These are phyloP conservation scores for Parasitella parasitica DNA, from an alignment of 371 early-diverging fungal genomes.

Conservation along the genomic window DNA sequence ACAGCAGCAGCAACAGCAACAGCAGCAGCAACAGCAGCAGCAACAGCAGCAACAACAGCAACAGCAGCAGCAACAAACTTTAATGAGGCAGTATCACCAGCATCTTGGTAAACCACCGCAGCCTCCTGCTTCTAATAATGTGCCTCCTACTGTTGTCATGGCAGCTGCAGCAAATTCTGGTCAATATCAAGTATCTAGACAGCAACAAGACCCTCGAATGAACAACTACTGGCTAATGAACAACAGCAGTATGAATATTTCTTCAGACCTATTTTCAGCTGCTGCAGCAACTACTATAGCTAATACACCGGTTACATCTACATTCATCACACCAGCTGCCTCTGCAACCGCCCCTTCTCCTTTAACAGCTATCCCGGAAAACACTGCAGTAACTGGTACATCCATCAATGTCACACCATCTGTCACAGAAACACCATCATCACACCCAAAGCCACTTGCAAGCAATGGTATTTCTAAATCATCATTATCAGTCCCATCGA, in stretches of 20 bases:
- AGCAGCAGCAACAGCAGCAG: not conserved
- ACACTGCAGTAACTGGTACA: too few relatives aligned
- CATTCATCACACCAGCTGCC: not conserved
- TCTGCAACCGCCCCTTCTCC: not conserved
- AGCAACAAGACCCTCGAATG: not conserved
- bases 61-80: not conserved
- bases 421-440: not conserved
- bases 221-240: not conserved
- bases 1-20: not conserved
- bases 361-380: too few relatives aligned
- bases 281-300: not conserved
- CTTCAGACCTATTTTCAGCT: not conserved
- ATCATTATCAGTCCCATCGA: not conserved
- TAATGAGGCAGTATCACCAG: not conserved
- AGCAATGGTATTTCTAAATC: not conserved
- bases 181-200: not conserved
- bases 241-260: not conserved
- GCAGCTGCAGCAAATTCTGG: not conserved
- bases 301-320: too few relatives aligned
- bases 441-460: not conserved
- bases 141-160: not conserved
- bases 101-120: not conserved
- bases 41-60: not conserved
- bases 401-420: too few relatives aligned
- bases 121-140: not conserved